Evolutionary conservation across 306 rosid species (phyloP).

Genomic region (Crotalaria pallida): DNA sequence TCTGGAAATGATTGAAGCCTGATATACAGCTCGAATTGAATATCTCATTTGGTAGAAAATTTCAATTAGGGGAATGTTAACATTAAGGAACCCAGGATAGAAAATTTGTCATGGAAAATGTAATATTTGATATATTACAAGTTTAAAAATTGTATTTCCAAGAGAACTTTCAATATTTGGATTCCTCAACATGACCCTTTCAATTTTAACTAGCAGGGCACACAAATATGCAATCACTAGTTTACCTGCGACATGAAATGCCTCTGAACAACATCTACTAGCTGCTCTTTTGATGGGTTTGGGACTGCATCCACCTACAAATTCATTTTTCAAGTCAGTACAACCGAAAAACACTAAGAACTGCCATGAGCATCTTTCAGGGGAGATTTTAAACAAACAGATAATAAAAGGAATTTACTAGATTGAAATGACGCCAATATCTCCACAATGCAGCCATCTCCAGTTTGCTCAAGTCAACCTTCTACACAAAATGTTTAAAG

Average conservation of each 20-base stretch:
- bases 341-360: background rate
- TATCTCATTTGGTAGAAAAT: background rate
- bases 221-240: background rate
- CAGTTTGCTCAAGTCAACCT: conserved; percentile 85
- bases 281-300: conserved; percentile 93
- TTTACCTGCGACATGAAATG: conserved; percentile 97
- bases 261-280: conserved; percentile 90
- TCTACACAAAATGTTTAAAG: conserved; percentile 39
- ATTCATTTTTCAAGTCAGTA: conserved; percentile 13
- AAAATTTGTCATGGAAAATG: too few relatives aligned
- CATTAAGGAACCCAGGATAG: too few relatives aligned
- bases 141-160: too few relatives aligned
- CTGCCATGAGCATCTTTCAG: background rate
- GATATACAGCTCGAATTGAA: background rate
- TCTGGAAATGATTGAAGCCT: background rate
- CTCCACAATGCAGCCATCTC: conserved; percentile 96
- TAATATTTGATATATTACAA: too few relatives aligned
- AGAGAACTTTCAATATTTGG: too few relatives aligned
- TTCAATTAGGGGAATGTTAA: too few relatives aligned
- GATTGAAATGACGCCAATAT: conserved; percentile 97
- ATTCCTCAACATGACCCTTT: too few relatives aligned
- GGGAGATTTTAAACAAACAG: background rate
- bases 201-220: too few relatives aligned
- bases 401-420: conserved; percentile 43
- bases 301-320: conserved; percentile 80